Percentiles rank a stretch among this genome's conserved stretches.
Evolutionary conservation across 257 asterid species (phyloP).

Genomic region (Solanum rostratum): DNA sequence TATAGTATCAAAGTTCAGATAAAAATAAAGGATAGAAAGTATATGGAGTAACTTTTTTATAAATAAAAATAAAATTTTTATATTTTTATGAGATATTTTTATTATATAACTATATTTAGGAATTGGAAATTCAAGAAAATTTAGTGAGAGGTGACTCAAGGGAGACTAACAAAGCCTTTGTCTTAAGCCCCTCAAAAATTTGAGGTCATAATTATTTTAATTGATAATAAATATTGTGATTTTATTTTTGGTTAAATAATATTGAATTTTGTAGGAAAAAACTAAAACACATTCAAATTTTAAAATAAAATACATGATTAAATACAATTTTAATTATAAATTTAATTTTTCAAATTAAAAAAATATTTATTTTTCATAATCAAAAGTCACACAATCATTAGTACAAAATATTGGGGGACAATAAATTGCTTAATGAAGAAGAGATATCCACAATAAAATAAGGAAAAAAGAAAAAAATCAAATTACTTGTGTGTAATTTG

Average conservation of each 20-base stretch:
- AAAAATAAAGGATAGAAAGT: not conserved
- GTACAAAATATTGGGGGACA: not conserved
- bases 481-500: not conserved
- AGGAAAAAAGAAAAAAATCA: not conserved
- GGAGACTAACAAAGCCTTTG: not conserved
- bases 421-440: not conserved
- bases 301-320: not conserved
- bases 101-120: not conserved
- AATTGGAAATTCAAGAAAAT: not conserved
- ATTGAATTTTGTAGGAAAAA: not conserved
- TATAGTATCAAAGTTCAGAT: accelerated
- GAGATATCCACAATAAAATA: not conserved
- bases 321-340: not conserved
- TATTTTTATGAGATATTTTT: not conserved
- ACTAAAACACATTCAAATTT: not conserved
- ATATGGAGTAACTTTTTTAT: not conserved
- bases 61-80: not conserved
- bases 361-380: not conserved
- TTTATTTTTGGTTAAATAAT: not conserved
- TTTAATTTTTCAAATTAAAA: not conserved
- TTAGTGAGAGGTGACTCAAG: not conserved
- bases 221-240: not conserved
- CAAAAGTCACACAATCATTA: not conserved
- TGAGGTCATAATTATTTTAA: not conserved
- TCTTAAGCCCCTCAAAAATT: not conserved